phyloP scores from a whole-genome alignment of 345 rosid species.

The Camelina sativa region DNA sequence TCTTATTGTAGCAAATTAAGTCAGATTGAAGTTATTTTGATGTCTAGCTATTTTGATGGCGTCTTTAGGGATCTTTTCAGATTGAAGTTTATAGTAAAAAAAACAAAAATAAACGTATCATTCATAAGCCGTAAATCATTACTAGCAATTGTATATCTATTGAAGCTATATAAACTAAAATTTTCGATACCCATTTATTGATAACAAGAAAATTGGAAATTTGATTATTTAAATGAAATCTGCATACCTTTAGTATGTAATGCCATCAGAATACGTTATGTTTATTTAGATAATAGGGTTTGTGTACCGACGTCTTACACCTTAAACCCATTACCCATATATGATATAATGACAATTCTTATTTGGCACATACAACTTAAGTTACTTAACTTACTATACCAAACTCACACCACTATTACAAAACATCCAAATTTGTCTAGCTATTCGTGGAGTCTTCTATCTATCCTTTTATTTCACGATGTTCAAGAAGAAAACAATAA shows the following conservation, averaged over 20 bases:
- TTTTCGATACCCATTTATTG: not conserved
- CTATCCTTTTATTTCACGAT: slow-evolving; percentile 5
- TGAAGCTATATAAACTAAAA: not conserved
- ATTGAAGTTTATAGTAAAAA: not conserved
- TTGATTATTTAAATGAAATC: not conserved
- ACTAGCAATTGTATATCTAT: not conserved
- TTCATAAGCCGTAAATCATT: not conserved
- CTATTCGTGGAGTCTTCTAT: slow-evolving; percentile 1
- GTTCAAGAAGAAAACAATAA: not conserved
- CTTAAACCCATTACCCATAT: not conserved
- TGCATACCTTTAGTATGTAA: slow-evolving; percentile 1
- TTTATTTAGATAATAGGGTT: not conserved
- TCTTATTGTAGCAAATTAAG: not conserved
- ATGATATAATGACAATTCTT: not conserved
- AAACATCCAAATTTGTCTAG: slow-evolving; percentile 22
- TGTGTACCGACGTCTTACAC: slow-evolving; percentile 5
- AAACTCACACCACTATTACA: slow-evolving; percentile 21
- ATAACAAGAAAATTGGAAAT: not conserved
- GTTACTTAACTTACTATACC: slow-evolving; percentile 4
- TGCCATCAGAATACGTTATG: not conserved
- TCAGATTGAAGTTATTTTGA: too few relatives aligned
- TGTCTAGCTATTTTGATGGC: too few relatives aligned
- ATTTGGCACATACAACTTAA: slow-evolving; percentile 17
- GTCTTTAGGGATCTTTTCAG: not conserved
- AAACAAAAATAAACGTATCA: not conserved